A percentile compares a stretch with the other conserved stretches of the same genome.
Evolutionary conservation across 768 basidiomycete genomes (phyloP).

Genomic region (Naganishia kalamii): DNA sequence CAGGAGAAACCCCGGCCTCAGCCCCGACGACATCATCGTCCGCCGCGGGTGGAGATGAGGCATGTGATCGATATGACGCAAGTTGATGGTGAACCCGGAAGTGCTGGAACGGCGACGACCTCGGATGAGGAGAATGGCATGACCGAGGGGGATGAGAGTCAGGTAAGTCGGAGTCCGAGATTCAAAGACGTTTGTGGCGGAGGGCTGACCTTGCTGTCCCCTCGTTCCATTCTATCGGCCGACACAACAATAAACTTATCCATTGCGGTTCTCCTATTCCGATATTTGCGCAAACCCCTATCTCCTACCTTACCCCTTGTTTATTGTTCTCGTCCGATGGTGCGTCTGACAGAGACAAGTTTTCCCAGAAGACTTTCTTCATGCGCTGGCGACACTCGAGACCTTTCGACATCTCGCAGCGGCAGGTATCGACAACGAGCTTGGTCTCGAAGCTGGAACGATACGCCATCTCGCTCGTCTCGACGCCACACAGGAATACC

Average conservation of each 20-base stretch:
- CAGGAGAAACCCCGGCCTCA: no score
- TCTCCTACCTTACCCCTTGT: background rate
- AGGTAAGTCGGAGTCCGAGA: background rate
- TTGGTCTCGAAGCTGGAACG: background rate
- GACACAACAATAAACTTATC: background rate
- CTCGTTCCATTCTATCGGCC: background rate
- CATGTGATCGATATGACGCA: slow-evolving; percentile 17
- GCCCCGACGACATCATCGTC: background rate
- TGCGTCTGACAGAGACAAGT: background rate
- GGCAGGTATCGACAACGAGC: slow-evolving; percentile 1
- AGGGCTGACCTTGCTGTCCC: background rate
- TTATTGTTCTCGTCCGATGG: background rate
- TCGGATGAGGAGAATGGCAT: background rate
- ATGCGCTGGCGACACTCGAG: slow-evolving; percentile 4
- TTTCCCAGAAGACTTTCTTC: background rate
- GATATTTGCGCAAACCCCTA: background rate
- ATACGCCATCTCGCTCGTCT: background rate
- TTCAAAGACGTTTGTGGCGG: no score
- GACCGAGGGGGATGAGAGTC: background rate
- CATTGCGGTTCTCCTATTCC: background rate
- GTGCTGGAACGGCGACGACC: background rate
- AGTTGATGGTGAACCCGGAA: background rate
- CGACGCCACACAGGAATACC: background rate
- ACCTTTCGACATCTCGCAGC: slow-evolving; percentile 1
- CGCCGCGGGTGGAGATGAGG: slow-evolving; percentile 8